Percentiles rank a stretch among this genome's conserved stretches.
These are phyloP conservation scores for Fusarium sp. DNA, from an alignment of 2,329 filamentous ascomycete species.

Conservation along the genomic window DNA sequence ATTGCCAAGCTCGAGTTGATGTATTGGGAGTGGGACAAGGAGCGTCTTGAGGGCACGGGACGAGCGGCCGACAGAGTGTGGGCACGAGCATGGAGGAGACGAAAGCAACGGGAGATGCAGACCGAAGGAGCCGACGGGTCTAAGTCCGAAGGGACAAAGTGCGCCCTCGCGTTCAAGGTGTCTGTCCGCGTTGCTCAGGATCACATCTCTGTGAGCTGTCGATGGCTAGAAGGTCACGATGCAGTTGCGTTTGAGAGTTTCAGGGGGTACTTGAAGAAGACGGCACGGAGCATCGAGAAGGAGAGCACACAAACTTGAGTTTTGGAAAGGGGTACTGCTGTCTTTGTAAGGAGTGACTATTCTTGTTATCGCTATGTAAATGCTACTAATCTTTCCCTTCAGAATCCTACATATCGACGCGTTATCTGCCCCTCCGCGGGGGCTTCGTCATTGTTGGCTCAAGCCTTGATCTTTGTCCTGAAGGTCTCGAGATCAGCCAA, in stretches of 20 bases:
- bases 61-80: constrained; percentile 80
- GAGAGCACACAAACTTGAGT: neutral
- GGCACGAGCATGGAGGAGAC: constrained; percentile 79
- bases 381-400: neutral
- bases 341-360: neutral
- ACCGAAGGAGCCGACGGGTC: constrained; percentile 30
- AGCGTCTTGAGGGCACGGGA: constrained; percentile 68
- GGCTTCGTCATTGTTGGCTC: neutral
- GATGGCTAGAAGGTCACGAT: constrained; percentile 79
- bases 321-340: too few species aligned
- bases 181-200: constrained; percentile 56
- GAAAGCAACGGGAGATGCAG: constrained; percentile 64
- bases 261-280: constrained; percentile 77
- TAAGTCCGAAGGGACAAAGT: constrained; percentile 46
- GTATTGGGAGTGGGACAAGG: constrained; percentile 73
- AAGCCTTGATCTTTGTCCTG: constrained; percentile 26
- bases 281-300: constrained; percentile 23
- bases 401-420: neutral
- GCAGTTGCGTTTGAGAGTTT: constrained; percentile 87
- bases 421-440: too few species aligned
- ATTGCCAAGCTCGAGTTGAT: constrained; percentile 68
- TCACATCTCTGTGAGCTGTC: constrained; percentile 63
- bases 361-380: neutral
- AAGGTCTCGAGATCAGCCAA: constrained; percentile 54
- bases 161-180: constrained; percentile 70